Evolutionary conservation across 163 green algal species (phyloP), one percentile per base, ranked within the genome.

Genomic region (Chloroidium sp.): DNA sequence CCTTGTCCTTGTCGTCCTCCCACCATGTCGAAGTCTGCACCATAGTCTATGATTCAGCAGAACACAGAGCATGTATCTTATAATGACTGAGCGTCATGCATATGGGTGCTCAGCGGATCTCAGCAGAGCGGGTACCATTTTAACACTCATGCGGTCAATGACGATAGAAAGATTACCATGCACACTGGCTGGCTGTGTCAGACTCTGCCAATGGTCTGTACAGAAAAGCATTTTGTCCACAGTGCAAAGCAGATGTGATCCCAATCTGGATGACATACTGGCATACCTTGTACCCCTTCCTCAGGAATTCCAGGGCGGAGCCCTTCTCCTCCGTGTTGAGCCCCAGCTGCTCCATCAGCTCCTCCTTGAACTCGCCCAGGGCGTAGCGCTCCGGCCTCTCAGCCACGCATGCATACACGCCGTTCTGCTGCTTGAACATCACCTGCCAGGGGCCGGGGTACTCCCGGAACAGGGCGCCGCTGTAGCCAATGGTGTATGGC

Each of bases 401-500:
- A 3, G 95, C 95, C 60, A 99, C 93, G 85, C 95, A 99, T 0
- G 91, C 94, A 75, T 97, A 97, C 68, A 92, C 87, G 2, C 92
- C 95, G 59, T 87, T 91, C 89, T 97, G 90, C 88, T 98, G 92
- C 80, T 93, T 92, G 68, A 98, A 87, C 95, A 98, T 97, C 69
- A 96, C 88, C 90, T 99, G 95, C 95, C 95, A 99, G 14, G 95
- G 95, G n/a, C 93, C 96, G 8, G 96, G 94, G 80, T 93, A 98
- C 84, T 97, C 93, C 1, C 94, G 88, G 86, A 98, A 97, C 3
- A 99, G 81, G 2, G 93, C 93, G 0, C 96, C 96, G 76, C 83
- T 93, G 90, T 99, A 99, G 88, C 98, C 98, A 69, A 99, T 89
- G 61, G 98, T 90, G 86, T 96, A 99, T 2, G 96, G 96, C 1